Conservation (phyloP, 1,139 yeast species). For the Scheffersomyces lignicola region DNA sequence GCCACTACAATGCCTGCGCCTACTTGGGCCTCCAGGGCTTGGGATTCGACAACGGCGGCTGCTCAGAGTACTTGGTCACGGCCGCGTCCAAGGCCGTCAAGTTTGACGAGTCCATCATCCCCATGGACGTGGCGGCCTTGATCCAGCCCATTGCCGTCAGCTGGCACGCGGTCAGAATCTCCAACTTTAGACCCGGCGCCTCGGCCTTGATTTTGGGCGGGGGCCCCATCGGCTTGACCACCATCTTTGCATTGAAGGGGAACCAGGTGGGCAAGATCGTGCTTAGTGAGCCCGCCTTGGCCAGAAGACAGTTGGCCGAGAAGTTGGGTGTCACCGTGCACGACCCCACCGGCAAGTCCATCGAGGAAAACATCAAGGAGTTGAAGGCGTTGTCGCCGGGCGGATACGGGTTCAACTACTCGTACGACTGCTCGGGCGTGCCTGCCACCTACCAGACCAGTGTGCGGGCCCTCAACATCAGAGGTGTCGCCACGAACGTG, state of each 20-base stretch:
- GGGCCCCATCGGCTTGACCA: conserved; percentile 64
- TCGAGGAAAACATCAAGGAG: conserved; percentile 29
- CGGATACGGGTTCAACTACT: conserved; percentile 55
- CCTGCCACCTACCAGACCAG: conserved; percentile 55
- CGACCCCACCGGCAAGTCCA: conserved; percentile 38
- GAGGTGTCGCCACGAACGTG: conserved; percentile 63
- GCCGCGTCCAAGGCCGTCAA: conserved; percentile 34
- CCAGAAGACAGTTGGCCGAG: conserved; percentile 54
- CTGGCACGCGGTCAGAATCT: conserved; percentile 47
- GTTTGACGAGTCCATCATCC: conserved; percentile 31
- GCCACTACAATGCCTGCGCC: conserved; percentile 48
- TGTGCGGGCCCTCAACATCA: conserved; percentile 50
- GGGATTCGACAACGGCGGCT: conserved; percentile 47
- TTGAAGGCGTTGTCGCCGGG: conserved; percentile 41
- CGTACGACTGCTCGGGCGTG: conserved; percentile 65
- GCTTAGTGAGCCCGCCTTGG: conserved; percentile 59
- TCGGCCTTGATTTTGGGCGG: conserved; percentile 59
- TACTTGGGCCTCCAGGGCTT: conserved; percentile 44
- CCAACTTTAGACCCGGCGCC: conserved; percentile 41
- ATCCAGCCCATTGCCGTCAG: conserved; percentile 47
- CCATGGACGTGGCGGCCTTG: conserved; percentile 48
- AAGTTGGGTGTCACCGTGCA: conserved; percentile 49
- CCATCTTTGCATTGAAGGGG: conserved; percentile 57
- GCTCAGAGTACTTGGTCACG: conserved; percentile 43
- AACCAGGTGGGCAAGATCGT: conserved; percentile 53